A percentile compares a stretch with the other conserved stretches of the same genome.
phyloP scores from a whole-genome alignment of 2,329 filamentous ascomycete genomes.

The Calonectria pauciramosa region DNA sequence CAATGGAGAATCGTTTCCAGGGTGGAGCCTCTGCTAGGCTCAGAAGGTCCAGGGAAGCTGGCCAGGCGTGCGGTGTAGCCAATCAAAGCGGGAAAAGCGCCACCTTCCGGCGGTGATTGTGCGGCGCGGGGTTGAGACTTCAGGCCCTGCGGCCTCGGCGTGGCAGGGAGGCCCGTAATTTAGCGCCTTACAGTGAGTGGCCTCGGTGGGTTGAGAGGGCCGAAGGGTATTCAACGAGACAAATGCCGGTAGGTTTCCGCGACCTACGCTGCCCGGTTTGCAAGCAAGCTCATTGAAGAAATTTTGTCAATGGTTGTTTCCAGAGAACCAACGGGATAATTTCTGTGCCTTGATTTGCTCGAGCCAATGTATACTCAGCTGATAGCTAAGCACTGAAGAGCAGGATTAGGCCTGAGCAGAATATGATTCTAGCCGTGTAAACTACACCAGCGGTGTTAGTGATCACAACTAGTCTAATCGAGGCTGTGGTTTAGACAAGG shows the following conservation, averaged over 20 bases:
- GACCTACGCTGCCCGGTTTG: not conserved
- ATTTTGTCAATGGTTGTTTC: not conserved
- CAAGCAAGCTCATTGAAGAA: not conserved
- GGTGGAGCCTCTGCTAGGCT: slow-evolving; percentile 36
- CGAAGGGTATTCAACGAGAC: not conserved
- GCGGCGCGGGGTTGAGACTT: slow-evolving; percentile 40
- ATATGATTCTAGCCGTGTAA: not conserved
- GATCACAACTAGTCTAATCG: not conserved
- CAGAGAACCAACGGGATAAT: not conserved
- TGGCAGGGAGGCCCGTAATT: not conserved
- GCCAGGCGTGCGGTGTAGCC: slow-evolving; percentile 14
- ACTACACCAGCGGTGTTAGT: not conserved
- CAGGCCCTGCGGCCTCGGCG: slow-evolving; percentile 35
- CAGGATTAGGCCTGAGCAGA: not conserved
- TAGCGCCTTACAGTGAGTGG: not conserved
- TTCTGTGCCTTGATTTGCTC: not conserved
- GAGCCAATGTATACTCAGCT: not conserved
- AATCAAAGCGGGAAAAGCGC: slow-evolving; percentile 28
- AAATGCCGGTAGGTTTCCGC: not conserved
- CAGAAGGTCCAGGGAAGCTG: slow-evolving; percentile 23
- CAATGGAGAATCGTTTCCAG: slow-evolving; percentile 42
- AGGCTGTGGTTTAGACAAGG: not conserved
- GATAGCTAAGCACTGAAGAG: not conserved
- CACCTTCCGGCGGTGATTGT: slow-evolving; percentile 37
- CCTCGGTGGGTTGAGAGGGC: not conserved